Base-by-base conservation (phyloP, 805 yeast genomes). In the Lipomyces spencermartinsiae region DNA sequence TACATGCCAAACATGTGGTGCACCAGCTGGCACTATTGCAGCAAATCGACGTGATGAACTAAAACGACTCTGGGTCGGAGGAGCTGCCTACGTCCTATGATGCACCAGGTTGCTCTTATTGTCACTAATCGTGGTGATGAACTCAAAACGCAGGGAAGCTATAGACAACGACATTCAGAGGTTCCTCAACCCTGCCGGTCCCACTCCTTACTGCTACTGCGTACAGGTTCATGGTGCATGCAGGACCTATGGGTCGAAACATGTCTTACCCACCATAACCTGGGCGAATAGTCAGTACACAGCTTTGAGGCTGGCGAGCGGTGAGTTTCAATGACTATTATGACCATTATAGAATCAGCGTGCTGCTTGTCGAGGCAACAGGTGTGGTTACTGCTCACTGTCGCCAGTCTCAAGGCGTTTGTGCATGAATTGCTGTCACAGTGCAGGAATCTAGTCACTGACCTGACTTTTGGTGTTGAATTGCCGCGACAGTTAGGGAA, bases 401-500 rank as follows among this genome's bases (percentile, higher is more conserved):
- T 39, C 12, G 46, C 5, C 1, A 5, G n/a, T 2, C 12, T 39
- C 12, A 39, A 39, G 46, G n/a, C 10, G n/a, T 39, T 39, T 39
- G 43, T 37, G 43, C 10, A 37, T 37, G 43, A 37, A 37, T 37
- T 37, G 43, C 12, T 37, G 16, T 37, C 43, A 9, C 43, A 37
- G 43, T 9, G 12, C 43, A 8, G 43, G 43, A 12, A 37, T 9
- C 16, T 37, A 12, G 43, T 37, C 12, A 12, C 5, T 37, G 43
- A 37, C 12, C 12, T 37, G 43, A 37, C 16, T 16, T 9, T 37
- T 37, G 43, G 12, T 37, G 16, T 37, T 37, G 16, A 37, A 12
- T 37, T 37, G 43, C 43, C 84, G 16, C 84, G 43, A 37, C 43
- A 5, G 12, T 4, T 8, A 3, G 43, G 43, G 16, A 8, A 37